Base-by-base conservation (phyloP, 345 rosid species). In the Aethionema arabicum region DNA sequence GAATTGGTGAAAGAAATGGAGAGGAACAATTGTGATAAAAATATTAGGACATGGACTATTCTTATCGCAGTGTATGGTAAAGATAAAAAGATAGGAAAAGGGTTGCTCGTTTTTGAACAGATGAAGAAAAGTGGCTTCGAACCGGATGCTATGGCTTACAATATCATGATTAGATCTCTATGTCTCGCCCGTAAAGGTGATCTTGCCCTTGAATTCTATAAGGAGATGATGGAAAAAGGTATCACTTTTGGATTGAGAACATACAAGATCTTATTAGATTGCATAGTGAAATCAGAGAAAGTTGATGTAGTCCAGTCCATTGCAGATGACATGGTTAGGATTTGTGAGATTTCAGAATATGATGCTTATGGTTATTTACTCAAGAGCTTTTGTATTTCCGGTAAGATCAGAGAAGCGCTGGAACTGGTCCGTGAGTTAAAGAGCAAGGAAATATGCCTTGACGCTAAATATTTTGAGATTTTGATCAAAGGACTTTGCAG, bases 361-460 rank as follows among this genome's bases (percentile, higher is more conserved):
- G 80, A 80, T 56, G 93, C 67, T 45, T 78, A 74, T 57, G 69
- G 81, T 68, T 74, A 64, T 64, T 57, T 81, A 67, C 78, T 87
- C 53, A 83, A 77, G 76, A 82, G 92, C 56, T 85, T 78, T 33
- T 90, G 97, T 47, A 47, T 78, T 49, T 79, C 88, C 5, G 84
- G 87, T 67, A 85, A 77, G 74, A 79, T 90, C n/a, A 82, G 56
- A 68, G 97, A 87, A 56, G 93, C 91, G 29, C 48, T 90, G 63
- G 86, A 78, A 63, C 64, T 83, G 63, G 80, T 87, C 61, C 83
- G 77, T 11, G 77, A 77, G 56, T 78, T 90, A 11, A 87, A 84
- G 59, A 74, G 54, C 52, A 85, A 80, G 67, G 75, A 69, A 12
- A 43, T 78, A 31, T 37, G 72, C n/a, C 52, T 87, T 7, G 81